A percentile compares a stretch with the other conserved stretches of the same genome.
phyloP scores from a whole-genome alignment of 1,284 basidiomycete species.

The Boletus mariae region DNA sequence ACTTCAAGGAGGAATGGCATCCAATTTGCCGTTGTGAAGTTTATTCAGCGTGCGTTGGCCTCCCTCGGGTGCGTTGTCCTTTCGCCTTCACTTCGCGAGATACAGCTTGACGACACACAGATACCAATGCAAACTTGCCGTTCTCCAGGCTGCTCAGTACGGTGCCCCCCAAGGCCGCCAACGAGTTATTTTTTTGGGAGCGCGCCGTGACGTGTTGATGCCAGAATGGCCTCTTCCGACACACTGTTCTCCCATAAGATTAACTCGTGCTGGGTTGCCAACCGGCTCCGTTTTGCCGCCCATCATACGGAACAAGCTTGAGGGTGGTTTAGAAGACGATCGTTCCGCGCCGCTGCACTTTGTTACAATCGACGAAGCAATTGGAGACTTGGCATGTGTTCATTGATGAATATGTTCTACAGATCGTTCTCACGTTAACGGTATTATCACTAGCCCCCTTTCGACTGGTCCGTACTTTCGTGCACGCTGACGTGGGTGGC shows the following conservation, averaged over 20 bases:
- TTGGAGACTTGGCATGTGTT: slow-evolving; percentile 57
- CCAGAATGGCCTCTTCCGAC: slow-evolving; percentile 65
- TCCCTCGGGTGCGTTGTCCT: slow-evolving; percentile 51
- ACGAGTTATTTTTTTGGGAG: slow-evolving; percentile 65
- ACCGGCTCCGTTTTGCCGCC: slow-evolving; percentile 38
- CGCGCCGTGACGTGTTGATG: slow-evolving; percentile 49
- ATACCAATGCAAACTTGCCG: slow-evolving; percentile 63
- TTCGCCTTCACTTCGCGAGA: neutral
- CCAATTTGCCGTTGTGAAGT: slow-evolving; percentile 58
- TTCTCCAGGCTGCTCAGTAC: slow-evolving; percentile 65
- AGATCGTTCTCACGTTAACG: slow-evolving; percentile 6
- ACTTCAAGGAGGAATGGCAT: slow-evolving; percentile 34
- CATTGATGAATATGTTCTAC: slow-evolving; percentile 5
- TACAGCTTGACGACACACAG: slow-evolving; percentile 33
- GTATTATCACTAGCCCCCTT: slow-evolving; percentile 44
- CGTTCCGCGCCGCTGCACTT: slow-evolving; percentile 54
- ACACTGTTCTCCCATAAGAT: slow-evolving; percentile 40
- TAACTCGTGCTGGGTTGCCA: slow-evolving; percentile 32
- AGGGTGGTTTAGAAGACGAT: slow-evolving; percentile 31
- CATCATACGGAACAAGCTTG: slow-evolving; percentile 38
- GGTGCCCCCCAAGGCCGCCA: slow-evolving; percentile 66
- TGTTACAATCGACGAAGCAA: slow-evolving; percentile 60
- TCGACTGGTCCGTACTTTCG: slow-evolving; percentile 51
- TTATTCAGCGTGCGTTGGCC: slow-evolving; percentile 54
- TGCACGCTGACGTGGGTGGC: neutral